These are phyloP conservation scores for Mucuna pruriens DNA, from an alignment of 306 rosid genomes.

Conservation along the genomic window DNA sequence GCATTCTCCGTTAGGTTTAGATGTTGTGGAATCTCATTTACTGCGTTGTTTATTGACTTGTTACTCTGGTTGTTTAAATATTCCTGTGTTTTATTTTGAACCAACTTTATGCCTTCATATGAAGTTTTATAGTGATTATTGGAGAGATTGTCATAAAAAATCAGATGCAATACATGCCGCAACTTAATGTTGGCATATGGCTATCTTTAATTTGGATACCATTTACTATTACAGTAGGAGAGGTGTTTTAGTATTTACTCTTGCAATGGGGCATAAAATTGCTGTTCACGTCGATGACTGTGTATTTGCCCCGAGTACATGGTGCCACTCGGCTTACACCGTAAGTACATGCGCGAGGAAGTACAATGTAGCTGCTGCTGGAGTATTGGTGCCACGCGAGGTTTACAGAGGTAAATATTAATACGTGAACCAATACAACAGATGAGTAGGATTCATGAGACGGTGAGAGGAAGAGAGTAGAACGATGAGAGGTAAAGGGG, in stretches of 20 bases:
- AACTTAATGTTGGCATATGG: neutral
- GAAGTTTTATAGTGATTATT: slow-evolving; percentile 36
- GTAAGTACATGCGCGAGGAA: neutral
- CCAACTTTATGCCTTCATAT: neutral
- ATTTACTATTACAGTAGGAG: neutral
- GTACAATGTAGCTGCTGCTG: neutral
- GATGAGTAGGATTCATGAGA: too few species aligned
- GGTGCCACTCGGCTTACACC: too few species aligned
- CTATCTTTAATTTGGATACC: neutral
- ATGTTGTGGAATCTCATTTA: slow-evolving; percentile 23
- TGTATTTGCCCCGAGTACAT: neutral
- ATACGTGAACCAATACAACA: too few species aligned
- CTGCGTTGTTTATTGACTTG: slow-evolving; percentile 31
- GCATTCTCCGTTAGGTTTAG: slow-evolving; percentile 34
- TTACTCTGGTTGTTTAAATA: slow-evolving; percentile 34
- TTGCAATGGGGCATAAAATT: neutral
- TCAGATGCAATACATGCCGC: neutral
- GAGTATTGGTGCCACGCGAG: too few species aligned
- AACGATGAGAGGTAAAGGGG: too few species aligned
- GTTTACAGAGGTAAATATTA: too few species aligned
- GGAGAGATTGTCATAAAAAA: neutral
- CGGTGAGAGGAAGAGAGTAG: too few species aligned
- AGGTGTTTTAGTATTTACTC: neutral
- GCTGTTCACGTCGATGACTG: neutral
- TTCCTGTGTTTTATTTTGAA: slow-evolving; percentile 31